A percentile compares a stretch with the other conserved stretches of the same genome.
These are phyloP conservation scores for Pythium brachiatum DNA, from an alignment of 352 stramenopile genomes.

Conservation along the genomic window DNA sequence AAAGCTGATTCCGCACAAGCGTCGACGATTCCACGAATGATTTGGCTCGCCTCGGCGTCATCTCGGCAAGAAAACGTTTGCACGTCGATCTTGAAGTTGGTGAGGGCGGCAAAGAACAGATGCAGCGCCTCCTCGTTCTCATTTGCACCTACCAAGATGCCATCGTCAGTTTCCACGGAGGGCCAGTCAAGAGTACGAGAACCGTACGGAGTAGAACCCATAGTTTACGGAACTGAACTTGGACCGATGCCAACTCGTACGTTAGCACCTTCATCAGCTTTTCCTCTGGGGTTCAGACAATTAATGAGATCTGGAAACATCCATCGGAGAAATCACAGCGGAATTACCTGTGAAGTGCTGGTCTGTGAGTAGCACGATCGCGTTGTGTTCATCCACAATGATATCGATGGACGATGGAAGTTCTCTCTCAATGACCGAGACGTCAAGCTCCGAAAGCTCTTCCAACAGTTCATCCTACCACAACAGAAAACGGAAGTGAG, in stretches of 20 bases:
- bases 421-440: conserved; percentile 63
- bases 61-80: conserved; percentile 39
- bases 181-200: conserved; percentile 6
- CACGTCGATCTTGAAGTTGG: conserved; percentile 55
- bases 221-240: conserved; percentile 56
- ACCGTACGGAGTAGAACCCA: conserved; percentile 67
- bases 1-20: conserved; percentile 50
- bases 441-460: conserved; percentile 50
- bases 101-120: conserved; percentile 51
- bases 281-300: conserved; percentile 29
- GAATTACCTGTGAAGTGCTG: conserved; percentile 39
- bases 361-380: conserved; percentile 39
- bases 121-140: conserved; percentile 26
- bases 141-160: conserved; percentile 2
- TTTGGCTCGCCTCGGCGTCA: conserved; percentile 33
- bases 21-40: conserved; percentile 53
- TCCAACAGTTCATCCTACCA: conserved; percentile 58
- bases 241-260: conserved; percentile 53
- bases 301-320: not conserved
- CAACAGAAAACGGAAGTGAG: not conserved
- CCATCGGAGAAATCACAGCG: not conserved
- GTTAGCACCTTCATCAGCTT: conserved; percentile 44
- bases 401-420: conserved; percentile 51
- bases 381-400: conserved; percentile 68
- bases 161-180: conserved; percentile 8